These are phyloP conservation scores for Fistulifera pelliculosa DNA, from an alignment of 108 stramenopile species.

Conservation along the genomic window DNA sequence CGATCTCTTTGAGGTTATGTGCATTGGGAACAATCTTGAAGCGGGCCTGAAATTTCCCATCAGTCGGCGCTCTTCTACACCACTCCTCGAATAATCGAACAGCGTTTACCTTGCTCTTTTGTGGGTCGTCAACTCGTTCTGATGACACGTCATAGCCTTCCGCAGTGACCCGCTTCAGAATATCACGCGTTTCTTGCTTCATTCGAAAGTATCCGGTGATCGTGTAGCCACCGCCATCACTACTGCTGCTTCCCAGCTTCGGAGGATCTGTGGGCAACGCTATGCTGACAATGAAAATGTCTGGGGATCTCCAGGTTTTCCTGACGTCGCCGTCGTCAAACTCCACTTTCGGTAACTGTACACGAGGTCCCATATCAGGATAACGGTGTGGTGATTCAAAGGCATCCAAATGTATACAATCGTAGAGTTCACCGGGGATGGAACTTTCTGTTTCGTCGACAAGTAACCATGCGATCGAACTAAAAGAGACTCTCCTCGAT, in stretches of 20 bases:
- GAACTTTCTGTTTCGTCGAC: constrained; percentile 64
- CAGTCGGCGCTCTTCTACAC: constrained; percentile 61
- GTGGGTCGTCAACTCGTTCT: constrained; percentile 31
- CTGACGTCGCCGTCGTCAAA: constrained; percentile 26
- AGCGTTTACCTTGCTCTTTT: constrained; percentile 59
- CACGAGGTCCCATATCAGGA: constrained; percentile 56
- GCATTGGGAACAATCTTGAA: constrained; percentile 66
- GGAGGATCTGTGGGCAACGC: constrained; percentile 79
- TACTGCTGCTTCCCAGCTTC: constrained; percentile 28
- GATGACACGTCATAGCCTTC: constrained; percentile 50
- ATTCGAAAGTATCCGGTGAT: constrained; percentile 64
- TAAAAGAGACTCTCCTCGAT: constrained; percentile 26
- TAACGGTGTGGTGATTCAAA: constrained; percentile 51
- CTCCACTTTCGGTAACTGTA: constrained; percentile 40
- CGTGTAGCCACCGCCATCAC: constrained; percentile 69
- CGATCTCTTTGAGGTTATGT: constrained; percentile 65
- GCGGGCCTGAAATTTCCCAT: constrained; percentile 53
- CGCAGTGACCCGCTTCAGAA: constrained; percentile 68
- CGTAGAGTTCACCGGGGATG: constrained; percentile 62
- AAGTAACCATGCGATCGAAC: constrained; percentile 68
- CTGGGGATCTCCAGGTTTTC: constrained; percentile 74
- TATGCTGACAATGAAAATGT: constrained; percentile 57
- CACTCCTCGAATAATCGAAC: constrained; percentile 74
- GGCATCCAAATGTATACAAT: constrained; percentile 54
- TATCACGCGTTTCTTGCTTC: constrained; percentile 65